Base-by-base conservation (phyloP, 129 eudicot genomes). In the Ambrosia artemisiifolia region DNA sequence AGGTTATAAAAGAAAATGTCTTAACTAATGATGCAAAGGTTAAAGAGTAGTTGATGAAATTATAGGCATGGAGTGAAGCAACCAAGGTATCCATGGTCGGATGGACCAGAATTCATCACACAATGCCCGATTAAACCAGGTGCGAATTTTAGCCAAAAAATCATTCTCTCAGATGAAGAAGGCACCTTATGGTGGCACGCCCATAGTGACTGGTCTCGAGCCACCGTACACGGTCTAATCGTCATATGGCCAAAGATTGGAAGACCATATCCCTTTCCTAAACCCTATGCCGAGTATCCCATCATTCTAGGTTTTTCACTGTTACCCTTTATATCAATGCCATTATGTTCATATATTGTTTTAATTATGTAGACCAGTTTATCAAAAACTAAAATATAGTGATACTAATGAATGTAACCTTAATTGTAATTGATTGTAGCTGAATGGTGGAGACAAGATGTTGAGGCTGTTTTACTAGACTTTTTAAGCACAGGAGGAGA, bases 71-170 rank as follows among this genome's bases (percentile, higher is more conserved):
- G 75, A 28, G 75, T 71, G 43, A 71, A 71, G 66, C 75, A 71
- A 56, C 75, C 87, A 18, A 83, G 88, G 44, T 57, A 80, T 67
- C 88, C 91, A 44, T 86, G 91, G 91, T 74, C 83, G 2, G 91
- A 86, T 48, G 88, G 91, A 11, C 87, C 91, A 1, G 88, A 66
- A 54, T 77, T 34, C 11, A 40, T 86, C 14, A 86, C 87, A 1
- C 91, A 86, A n/a, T 86, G 91, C 11, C 91, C 91, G 0, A 80
- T 86, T 24, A 50, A 69, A 46, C 85, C 91, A 3, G 88, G 91
- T 14, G 74, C 53, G 36, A 83, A 35, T 1, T 86, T 83, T 46
- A 80, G 65, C n/a, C 87, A 86, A 28, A 71, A 47, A 53, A 42
- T 86, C 0, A 38, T 72, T 1, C 72, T 86, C 2, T 80, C 91